Evolutionary conservation across 2,329 filamentous ascomycete genomes (phyloP), one percentile per base, ranked within the genome.

Genomic region (Whalleya microplaca): DNA sequence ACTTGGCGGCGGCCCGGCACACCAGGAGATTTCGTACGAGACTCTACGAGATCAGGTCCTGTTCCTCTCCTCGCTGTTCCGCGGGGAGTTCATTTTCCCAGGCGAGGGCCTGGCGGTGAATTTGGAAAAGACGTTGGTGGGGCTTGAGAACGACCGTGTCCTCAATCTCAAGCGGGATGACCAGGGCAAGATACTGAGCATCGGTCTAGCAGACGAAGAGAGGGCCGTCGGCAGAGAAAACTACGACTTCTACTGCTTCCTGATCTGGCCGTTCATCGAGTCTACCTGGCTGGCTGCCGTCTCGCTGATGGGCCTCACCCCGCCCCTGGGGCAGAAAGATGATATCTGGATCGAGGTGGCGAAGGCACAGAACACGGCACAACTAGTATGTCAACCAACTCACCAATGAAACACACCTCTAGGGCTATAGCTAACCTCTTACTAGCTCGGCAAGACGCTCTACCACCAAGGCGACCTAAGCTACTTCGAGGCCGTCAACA

Each of bases 251-350:
- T 98, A 98, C 76, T 98, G 94, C 76, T 99, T 98, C 80, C 77
- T 99, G 19, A 92, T 99, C 61, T 99, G 95, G 95, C 95, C 95
- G 0, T 99, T 99, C 66, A 93, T 98, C 64, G 95, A 99, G 74
- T 90, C 93, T 0, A 89, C 85, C 50, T 99, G 95, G 95, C 83
- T 99, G 1, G 93, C 92, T 10, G 90, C 92, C 0, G 89, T 98
- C 0, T 92, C 90, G 0, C 79, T 98, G 0, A 88, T 96, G 78
- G 93, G 94, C 44, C 81, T 98, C 14, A 89, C 91, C 0, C 92
- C 93, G 1, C 92, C 91, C 2, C 69, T 74, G 0, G 76, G 70
- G 0, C 73, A 81, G 55, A 77, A 80, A n/a, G 80, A 80, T n/a
- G 86, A 89, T 46, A 79, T 84, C 5, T 97, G 92, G 91, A 81